phyloP scores from a whole-genome alignment of 768 basidiomycete genomes.

The Asterophora lycoperdoides region DNA sequence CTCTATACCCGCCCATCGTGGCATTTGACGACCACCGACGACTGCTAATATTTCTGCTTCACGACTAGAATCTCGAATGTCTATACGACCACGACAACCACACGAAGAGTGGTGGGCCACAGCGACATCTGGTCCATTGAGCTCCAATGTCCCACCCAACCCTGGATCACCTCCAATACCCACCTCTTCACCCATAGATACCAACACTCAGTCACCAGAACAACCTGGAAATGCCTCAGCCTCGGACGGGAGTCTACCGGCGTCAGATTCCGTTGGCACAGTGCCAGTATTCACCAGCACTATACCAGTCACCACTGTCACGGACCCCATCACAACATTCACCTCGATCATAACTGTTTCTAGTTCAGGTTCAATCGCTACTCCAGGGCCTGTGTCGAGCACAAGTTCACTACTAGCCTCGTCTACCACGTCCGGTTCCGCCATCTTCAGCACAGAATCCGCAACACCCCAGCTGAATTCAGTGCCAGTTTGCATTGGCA shows the following conservation, averaged over 20 bases:
- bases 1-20: constrained; percentile 18
- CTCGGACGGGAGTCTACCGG: background rate
- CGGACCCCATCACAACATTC: constrained; percentile 37
- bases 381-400: constrained; percentile 18
- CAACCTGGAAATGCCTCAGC: background rate
- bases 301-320: constrained; percentile 36
- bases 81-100: constrained; percentile 17
- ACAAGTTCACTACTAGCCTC: constrained; percentile 12
- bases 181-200: constrained; percentile 9
- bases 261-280: constrained; percentile 4
- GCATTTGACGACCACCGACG: constrained; percentile 16
- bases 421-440: constrained; percentile 18
- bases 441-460: constrained; percentile 23
- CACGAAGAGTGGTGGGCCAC: constrained; percentile 9
- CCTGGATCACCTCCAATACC: constrained; percentile 1
- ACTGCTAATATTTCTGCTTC: constrained; percentile 11
- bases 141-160: constrained; percentile 7
- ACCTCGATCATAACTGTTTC: constrained; percentile 30
- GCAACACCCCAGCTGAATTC: constrained; percentile 22
- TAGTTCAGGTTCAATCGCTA: constrained; percentile 9
- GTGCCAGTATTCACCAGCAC: constrained; percentile 26
- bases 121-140: background rate
- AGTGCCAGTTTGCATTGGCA: constrained; percentile 53
- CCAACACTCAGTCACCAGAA: constrained; percentile 1
- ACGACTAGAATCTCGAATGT: constrained; percentile 3